These are phyloP conservation scores for Cladosporium sp. DNA, from an alignment of 2,329 filamentous ascomycete species.

Conservation along the genomic window DNA sequence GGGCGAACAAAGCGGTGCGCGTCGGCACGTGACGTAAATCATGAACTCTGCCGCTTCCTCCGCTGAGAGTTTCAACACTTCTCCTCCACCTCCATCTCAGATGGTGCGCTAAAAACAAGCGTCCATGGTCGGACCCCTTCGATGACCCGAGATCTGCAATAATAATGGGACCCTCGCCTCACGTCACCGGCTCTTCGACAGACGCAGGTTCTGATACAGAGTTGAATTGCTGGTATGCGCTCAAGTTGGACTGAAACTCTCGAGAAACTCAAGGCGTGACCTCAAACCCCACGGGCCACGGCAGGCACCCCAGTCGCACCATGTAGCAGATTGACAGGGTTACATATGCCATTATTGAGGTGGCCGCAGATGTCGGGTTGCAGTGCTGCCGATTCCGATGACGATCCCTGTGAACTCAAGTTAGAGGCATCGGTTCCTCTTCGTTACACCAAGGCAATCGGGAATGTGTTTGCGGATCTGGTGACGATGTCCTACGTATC, in stretches of 20 bases:
- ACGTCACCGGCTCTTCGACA: conserved; percentile 1
- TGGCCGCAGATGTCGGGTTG: background rate
- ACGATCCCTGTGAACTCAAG: background rate
- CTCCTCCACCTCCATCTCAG: background rate
- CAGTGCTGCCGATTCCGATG: conserved; percentile 1
- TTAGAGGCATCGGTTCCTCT: background rate
- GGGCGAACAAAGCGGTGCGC: background rate
- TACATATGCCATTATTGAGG: background rate
- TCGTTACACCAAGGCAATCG: conserved; percentile 5
- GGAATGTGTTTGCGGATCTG: conserved; percentile 1
- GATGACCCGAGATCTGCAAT: background rate
- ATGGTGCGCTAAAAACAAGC: conserved; percentile 4
- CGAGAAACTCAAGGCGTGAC: background rate
- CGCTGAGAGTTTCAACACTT: background rate
- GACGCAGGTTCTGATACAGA: background rate
- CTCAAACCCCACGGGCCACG: background rate
- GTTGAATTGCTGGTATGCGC: background rate
- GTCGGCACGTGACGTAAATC: background rate
- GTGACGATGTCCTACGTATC: background rate
- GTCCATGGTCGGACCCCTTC: background rate
- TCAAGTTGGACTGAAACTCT: background rate
- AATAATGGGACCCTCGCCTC: background rate
- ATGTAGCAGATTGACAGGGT: conserved; percentile 4
- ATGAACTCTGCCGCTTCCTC: background rate
- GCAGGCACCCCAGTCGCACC: conserved; percentile 1